Conservation (phyloP, 2,329 filamentous ascomycete genomes). For the Colletotrichum graminicola region DNA sequence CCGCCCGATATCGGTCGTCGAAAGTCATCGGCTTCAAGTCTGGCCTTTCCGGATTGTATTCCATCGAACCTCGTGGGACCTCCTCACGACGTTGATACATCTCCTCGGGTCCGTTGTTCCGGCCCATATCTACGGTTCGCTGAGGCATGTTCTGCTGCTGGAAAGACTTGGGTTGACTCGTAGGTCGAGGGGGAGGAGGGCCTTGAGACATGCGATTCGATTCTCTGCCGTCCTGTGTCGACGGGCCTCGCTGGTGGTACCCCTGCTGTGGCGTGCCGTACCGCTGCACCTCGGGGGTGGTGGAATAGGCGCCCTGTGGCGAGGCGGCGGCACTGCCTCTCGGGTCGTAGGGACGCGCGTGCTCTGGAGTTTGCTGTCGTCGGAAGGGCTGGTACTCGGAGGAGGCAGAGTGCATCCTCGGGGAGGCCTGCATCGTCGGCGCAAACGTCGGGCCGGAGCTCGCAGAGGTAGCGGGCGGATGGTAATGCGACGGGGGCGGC, state of each 20-base stretch:
- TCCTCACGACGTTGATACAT: constrained; percentile 66
- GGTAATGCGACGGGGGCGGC: constrained; percentile 57
- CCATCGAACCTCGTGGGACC: constrained; percentile 51
- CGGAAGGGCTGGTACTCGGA: constrained; percentile 73
- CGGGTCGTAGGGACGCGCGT: constrained; percentile 66
- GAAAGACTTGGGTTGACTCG: constrained; percentile 65
- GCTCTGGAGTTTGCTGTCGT: constrained; percentile 80
- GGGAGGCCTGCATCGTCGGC: constrained; percentile 65
- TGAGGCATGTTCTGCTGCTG: constrained; percentile 56
- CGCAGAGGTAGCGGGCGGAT: constrained; percentile 52
- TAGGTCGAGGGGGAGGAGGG: constrained; percentile 59
- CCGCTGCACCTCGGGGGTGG: constrained; percentile 69
- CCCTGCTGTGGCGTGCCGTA: constrained; percentile 69
- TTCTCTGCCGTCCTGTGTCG: constrained; percentile 61
- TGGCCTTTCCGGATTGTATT: constrained; percentile 67
- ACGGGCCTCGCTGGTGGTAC: constrained; percentile 65
- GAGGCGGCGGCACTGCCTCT: constrained; percentile 61
- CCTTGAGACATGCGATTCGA: constrained; percentile 49
- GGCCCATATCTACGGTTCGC: constrained; percentile 61
- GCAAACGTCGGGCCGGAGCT: constrained; percentile 61
- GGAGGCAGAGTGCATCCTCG: constrained; percentile 65
- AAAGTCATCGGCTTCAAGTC: constrained; percentile 59
- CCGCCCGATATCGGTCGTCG: constrained; percentile 66
- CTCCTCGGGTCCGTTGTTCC: constrained; percentile 55
- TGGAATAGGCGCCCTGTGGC: constrained; percentile 63